Percentiles rank a stretch among this genome's conserved stretches.
phyloP scores from a whole-genome alignment of 2,329 filamentous ascomycete species.

The Trichoderma semiorbis region DNA sequence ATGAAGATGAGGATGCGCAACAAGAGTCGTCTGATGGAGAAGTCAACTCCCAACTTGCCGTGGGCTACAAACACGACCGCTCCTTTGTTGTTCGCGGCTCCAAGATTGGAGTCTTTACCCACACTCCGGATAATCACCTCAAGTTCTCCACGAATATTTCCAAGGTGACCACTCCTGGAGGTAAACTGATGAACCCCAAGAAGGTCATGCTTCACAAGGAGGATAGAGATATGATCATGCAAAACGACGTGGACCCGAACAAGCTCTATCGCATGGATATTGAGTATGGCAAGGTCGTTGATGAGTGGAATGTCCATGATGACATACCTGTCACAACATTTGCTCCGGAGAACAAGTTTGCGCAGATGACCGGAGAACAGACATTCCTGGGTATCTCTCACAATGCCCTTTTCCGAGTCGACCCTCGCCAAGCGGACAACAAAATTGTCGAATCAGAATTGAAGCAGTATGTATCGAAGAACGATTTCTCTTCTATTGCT shows the following conservation, averaged over 20 bases:
- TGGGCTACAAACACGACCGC: conserved; percentile 94
- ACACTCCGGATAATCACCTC: conserved; percentile 85
- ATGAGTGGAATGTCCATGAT: conserved; percentile 98
- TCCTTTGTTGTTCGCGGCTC: conserved; percentile 96
- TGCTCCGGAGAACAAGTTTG: conserved; percentile 94
- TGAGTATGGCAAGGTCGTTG: conserved; percentile 94
- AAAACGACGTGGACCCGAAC: conserved; percentile 79
- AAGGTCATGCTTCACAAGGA: conserved; percentile 96
- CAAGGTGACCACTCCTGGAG: conserved; percentile 84
- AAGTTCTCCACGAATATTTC: conserved; percentile 98
- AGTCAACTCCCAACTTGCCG: conserved; percentile 88
- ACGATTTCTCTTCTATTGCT: conserved; percentile 90
- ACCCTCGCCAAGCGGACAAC: conserved; percentile 82
- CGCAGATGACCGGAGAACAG: conserved; percentile 93
- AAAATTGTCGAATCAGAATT: conserved; percentile 91
- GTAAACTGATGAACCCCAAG: conserved; percentile 85
- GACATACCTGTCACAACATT: conserved; percentile 91
- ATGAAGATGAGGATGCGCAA: conserved; percentile 73
- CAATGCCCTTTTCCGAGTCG: conserved; percentile 90
- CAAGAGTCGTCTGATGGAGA: conserved; percentile 73
- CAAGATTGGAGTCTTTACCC: conserved; percentile 98
- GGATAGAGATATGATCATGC: conserved; percentile 84
- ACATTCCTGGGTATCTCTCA: conserved; percentile 91
- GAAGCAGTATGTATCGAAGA: conserved; percentile 96
- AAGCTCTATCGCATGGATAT: conserved; percentile 96